phyloP scores from a whole-genome alignment of 306 rosid genomes.

The Quercus cerris region DNA sequence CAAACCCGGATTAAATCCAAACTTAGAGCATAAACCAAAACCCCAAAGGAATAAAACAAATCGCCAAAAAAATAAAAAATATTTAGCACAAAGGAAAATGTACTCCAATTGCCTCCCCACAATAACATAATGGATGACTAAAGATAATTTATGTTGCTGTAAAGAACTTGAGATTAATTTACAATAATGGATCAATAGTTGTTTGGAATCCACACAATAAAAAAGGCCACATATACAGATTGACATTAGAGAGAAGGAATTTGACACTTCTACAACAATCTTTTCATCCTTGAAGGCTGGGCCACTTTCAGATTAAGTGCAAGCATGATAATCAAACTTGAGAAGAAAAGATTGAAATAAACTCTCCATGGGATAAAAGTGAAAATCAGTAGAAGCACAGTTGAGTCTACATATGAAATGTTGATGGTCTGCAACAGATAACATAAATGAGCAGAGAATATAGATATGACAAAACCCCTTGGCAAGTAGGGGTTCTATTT shows the following conservation, averaged over 20 bases:
- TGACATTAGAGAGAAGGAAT: background rate
- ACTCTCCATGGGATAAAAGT: background rate
- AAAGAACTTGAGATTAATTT: background rate
- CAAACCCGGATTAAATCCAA: conserved; percentile 10
- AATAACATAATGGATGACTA: background rate
- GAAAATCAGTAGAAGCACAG: background rate
- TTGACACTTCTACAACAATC: background rate
- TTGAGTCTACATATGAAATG: background rate
- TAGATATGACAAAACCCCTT: too few species aligned
- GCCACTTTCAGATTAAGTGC: background rate
- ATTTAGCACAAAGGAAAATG: background rate
- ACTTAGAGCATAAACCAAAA: conserved; percentile 5
- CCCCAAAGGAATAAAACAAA: conserved; percentile 10
- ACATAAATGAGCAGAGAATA: too few species aligned
- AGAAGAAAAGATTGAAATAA: background rate
- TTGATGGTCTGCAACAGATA: too few species aligned
- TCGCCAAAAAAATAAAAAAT: background rate
- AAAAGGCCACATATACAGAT: background rate
- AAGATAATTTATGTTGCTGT: background rate
- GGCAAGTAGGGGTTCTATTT: too few species aligned
- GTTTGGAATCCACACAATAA: background rate
- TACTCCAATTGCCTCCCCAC: background rate
- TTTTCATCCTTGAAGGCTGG: conserved; percentile 6
- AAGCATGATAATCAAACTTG: background rate
- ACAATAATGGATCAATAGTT: background rate